Conservation (phyloP, 768 basidiomycete genomes). For the Naganishia friedmannii region DNA sequence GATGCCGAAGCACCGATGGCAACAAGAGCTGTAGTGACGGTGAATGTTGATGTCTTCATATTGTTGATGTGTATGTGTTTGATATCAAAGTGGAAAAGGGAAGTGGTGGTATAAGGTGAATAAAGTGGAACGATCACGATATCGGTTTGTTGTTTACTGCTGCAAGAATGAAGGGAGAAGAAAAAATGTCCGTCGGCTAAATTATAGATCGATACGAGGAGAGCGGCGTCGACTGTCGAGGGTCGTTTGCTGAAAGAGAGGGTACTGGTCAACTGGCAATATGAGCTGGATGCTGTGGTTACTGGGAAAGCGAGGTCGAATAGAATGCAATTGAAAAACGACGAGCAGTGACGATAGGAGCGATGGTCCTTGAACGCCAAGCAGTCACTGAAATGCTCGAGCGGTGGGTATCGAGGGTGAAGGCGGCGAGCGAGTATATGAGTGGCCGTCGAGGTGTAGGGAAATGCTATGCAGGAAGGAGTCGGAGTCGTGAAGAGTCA, state of each 20-base stretch:
- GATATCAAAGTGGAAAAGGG: background rate
- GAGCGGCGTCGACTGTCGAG: background rate
- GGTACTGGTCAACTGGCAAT: constrained; percentile 5
- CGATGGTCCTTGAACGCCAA: background rate
- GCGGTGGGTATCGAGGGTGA: constrained; percentile 1
- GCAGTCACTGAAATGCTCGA: background rate
- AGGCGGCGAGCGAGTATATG: background rate
- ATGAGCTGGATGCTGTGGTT: constrained; percentile 10
- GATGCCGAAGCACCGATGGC: constrained; percentile 24
- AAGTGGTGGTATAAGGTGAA: constrained; percentile 3
- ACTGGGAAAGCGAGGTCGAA: background rate
- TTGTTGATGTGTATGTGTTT: background rate
- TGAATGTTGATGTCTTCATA: constrained; percentile 17
- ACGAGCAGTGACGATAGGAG: background rate
- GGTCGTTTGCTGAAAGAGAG: background rate
- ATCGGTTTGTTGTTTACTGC: background rate
- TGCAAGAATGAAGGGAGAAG: background rate
- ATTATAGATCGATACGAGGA: constrained; percentile 7
- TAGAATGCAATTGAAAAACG: background rate
- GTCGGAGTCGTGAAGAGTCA: constrained; percentile 2
- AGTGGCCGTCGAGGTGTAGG: background rate
- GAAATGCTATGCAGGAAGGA: constrained; percentile 9
- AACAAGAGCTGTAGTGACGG: constrained; percentile 6
- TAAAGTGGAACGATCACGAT: constrained; percentile 18
- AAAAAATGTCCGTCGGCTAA: constrained; percentile 24